phyloP scores from a whole-genome alignment of 805 yeast genomes.

The Kodamaea hsintzibuensis region DNA sequence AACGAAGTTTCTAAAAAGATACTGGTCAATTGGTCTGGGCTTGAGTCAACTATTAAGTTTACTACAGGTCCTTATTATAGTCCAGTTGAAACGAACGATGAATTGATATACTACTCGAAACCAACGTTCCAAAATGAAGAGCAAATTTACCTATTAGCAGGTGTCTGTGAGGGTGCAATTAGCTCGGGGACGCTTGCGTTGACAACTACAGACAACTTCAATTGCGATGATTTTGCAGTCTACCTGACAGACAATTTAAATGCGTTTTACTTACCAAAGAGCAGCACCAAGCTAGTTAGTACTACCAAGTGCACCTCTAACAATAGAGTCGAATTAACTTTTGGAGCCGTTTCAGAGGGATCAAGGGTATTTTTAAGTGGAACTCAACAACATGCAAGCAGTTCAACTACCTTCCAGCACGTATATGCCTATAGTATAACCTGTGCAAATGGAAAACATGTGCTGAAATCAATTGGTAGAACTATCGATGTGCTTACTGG shows the following conservation, averaged over 20 bases:
- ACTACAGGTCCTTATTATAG: conserved; percentile 16
- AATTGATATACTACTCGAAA: conserved; percentile 16
- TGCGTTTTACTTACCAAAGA: conserved; percentile 17
- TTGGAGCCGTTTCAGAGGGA: conserved; percentile 12
- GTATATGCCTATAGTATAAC: conserved; percentile 9
- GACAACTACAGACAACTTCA: conserved; percentile 12
- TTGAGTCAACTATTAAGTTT: conserved; percentile 12
- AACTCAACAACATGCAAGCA: conserved; percentile 10
- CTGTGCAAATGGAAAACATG: conserved; percentile 14
- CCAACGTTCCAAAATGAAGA: conserved; percentile 16
- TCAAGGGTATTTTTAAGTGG: conserved; percentile 17
- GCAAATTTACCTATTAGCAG: conserved; percentile 17
- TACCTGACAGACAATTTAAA: conserved; percentile 14
- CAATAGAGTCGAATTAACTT: conserved; percentile 4
- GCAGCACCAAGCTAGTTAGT: not conserved
- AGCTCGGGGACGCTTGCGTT: conserved; percentile 13
- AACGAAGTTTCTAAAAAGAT: conserved; percentile 8
- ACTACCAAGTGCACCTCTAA: conserved; percentile 5
- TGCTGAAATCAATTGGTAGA: not conserved
- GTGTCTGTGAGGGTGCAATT: conserved; percentile 16
- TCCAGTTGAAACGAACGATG: conserved; percentile 6
- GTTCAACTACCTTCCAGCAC: conserved; percentile 9
- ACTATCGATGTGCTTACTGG: not conserved
- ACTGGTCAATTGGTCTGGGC: conserved; percentile 14
- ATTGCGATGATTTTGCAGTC: conserved; percentile 15